Base-by-base conservation (phyloP, 441 rosid species). In the Eruca vesicaria region DNA sequence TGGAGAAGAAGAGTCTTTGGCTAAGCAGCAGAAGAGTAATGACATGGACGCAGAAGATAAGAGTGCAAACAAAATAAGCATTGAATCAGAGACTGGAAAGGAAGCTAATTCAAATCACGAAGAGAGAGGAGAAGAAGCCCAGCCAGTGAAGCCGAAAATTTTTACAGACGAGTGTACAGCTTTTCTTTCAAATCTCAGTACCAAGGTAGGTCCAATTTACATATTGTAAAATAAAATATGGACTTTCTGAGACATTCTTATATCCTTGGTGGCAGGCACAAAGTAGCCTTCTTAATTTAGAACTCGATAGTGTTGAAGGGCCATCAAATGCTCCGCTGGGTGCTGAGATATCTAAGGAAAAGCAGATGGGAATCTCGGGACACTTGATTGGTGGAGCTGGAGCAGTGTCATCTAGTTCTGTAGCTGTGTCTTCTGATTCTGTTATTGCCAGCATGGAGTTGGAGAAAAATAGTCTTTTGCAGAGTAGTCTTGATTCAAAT, bases 161-260 rank as follows among this genome's bases (percentile, higher is more conserved):
- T 93, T 83, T 76, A 88, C 84, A 14, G 98, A 96, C 43, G 87
- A 88, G 77, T 93, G 97, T 82, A 96, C 97, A 83, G 89, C 88
- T 79, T 93, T 95, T 78, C 20, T 91, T 67, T 90, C 97, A 32
- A 93, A 95, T 82, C 78, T 96, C 73, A 76, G 82, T 82, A 73
- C 80, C 28, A 86, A 86, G 94, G 98, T 83, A 78, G 84, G 79
- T 56, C 26, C 1, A 38, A 38, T 4, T 3, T 38, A 11, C 48
- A 4, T 38, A 29, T 29, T 6, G n/a, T 29, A 5, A 29, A 38
- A 11, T 11, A 38, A n/a, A 5, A 38, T 4, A 16, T 41, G 48
- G 48, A 14, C 2, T 23, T 23, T 23, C 48, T 50, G 56, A 8
- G 19, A 86, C 72, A 71, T 80, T 86, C 59, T 71, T 86, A 57